phyloP scores from a whole-genome alignment of 2,329 filamentous ascomycete species.

The Westerdykella aurantiaca region DNA sequence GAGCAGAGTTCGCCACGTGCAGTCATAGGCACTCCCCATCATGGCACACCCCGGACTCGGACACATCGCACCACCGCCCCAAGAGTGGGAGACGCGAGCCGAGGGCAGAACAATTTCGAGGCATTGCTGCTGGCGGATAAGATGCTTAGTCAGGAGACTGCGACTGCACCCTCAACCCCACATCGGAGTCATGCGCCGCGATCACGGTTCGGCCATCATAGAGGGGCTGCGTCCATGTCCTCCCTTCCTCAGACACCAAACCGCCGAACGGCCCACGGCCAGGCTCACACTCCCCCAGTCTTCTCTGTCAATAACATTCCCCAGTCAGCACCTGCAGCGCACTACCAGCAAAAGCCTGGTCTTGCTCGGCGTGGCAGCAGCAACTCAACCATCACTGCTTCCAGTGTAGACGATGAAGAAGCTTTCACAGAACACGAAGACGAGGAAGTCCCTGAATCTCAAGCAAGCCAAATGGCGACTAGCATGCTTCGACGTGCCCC shows the following conservation, averaged over 20 bases:
- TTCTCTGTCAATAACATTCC: conserved; percentile 29
- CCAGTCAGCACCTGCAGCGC: conserved; percentile 39
- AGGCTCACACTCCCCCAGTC: conserved; percentile 19
- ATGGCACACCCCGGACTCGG: conserved; percentile 38
- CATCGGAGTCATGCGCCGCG: conserved; percentile 46
- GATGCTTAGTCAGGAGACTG: conserved; percentile 71
- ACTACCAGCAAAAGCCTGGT: conserved; percentile 26
- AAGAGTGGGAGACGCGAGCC: conserved; percentile 37
- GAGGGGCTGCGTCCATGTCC: conserved; percentile 76
- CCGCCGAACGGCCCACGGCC: conserved; percentile 52
- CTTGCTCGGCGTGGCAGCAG: conserved; percentile 59
- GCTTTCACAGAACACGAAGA: conserved; percentile 53
- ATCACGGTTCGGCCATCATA: conserved; percentile 58
- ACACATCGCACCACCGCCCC: conserved; percentile 37
- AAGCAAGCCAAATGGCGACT: conserved; percentile 71
- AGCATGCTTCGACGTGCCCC: conserved; percentile 62
- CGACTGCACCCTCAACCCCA: conserved; percentile 69
- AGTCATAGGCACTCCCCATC: conserved; percentile 49
- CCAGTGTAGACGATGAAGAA: conserved; percentile 32
- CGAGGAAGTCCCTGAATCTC: conserved; percentile 63
- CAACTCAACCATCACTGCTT: conserved; percentile 50
- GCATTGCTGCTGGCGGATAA: conserved; percentile 69
- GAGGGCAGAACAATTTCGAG: conserved; percentile 63
- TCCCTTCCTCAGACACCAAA: conserved; percentile 74
- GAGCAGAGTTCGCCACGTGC: conserved; percentile 64